Evolutionary conservation across 768 basidiomycete genomes (phyloP), one percentile per base, ranked within the genome.

Genomic region (Collybia nuda): DNA sequence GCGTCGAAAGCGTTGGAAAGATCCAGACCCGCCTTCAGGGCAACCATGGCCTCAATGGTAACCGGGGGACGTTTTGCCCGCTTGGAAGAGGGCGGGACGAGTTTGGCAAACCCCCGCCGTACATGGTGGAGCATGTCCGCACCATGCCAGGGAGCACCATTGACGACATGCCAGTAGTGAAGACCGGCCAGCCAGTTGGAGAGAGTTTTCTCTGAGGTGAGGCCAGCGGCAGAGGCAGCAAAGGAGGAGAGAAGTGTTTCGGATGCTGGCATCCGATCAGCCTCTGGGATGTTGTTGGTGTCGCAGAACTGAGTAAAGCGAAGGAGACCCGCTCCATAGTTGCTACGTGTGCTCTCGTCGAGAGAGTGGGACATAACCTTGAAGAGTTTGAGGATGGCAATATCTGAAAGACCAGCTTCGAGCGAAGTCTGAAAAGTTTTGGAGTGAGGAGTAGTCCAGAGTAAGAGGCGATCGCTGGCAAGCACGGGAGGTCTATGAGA

Each of bases 231-330:
- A 43, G 32, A 38, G 11, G 48, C 40, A 3, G 29, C 8, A 15
- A 64, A 64, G 5, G 51, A 29, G 0, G 51, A 29, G 0, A 64
- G 28, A 0, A 64, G 47, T 18, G 50, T 12, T 15, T 62, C 42
- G 7, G 53, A 53, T 0, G 59, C 61, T 0, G 61, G 63, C 61
- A 64, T 61, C 0, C 55, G 32, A 17, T 41, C 36, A 1, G 32
- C 44, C 32, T 65, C 58, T 3, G 56, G 49, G 7, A 65, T 56
- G 3, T 17, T 9, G 0, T 38, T 42, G 6, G 40, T 18, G 26
- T 65, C 60, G 26, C 61, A 65, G 44, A 53, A 65, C 18, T 62
- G 58, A 4, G 55, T 61, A 28, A 61, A 64, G 29, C 48, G 44
- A 1, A 59, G 44, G 2, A 59, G 51, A 12, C 59, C 59, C 0